A percentile compares a stretch with the other conserved stretches of the same genome.
phyloP scores from a whole-genome alignment of 371 early-diverging fungal genomes.

The Rhizopus arrhizus region DNA sequence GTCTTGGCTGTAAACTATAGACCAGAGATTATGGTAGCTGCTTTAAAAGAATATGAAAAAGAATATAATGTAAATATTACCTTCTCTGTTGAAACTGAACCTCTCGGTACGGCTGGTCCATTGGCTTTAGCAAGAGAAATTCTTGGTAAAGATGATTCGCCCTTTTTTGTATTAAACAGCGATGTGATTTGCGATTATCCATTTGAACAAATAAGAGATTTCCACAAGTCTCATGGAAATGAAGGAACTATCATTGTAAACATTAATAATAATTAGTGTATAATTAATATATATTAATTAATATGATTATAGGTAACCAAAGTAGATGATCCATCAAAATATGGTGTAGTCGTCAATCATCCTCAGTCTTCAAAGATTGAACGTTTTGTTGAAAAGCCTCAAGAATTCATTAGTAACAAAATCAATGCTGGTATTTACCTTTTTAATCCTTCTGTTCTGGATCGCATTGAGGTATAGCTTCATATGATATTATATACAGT shows the following conservation, averaged over 20 bases:
- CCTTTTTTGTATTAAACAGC: conserved; percentile 99
- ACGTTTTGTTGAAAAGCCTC: conserved; percentile 99
- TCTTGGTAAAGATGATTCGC: conserved; percentile 87
- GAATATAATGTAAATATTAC: conserved; percentile 92
- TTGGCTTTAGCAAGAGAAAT: conserved; percentile 93
- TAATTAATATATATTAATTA: not conserved
- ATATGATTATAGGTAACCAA: conserved; percentile 75
- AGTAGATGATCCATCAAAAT: conserved; percentile 98
- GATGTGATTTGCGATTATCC: conserved; percentile 99
- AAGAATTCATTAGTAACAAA: conserved; percentile 91
- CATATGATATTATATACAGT: not conserved
- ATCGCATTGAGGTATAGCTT: conserved; percentile 79
- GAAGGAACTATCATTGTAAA: conserved; percentile 93
- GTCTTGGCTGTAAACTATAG: conserved; percentile 99
- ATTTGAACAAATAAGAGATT: conserved; percentile 86
- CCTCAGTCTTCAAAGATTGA: conserved; percentile 76
- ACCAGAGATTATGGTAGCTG: conserved; percentile 93
- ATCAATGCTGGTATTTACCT: conserved; percentile 99
- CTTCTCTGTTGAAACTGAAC: conserved; percentile 97
- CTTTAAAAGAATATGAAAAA: conserved; percentile 87
- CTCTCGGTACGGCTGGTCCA: conserved; percentile 98
- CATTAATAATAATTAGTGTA: not conserved
- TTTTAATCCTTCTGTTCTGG: conserved; percentile 88
- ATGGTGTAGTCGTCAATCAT: conserved; percentile 94
- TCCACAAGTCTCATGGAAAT: conserved; percentile 86